Base-by-base conservation (phyloP, 352 stramenopile species). In the Phytopythium aichiense region DNA sequence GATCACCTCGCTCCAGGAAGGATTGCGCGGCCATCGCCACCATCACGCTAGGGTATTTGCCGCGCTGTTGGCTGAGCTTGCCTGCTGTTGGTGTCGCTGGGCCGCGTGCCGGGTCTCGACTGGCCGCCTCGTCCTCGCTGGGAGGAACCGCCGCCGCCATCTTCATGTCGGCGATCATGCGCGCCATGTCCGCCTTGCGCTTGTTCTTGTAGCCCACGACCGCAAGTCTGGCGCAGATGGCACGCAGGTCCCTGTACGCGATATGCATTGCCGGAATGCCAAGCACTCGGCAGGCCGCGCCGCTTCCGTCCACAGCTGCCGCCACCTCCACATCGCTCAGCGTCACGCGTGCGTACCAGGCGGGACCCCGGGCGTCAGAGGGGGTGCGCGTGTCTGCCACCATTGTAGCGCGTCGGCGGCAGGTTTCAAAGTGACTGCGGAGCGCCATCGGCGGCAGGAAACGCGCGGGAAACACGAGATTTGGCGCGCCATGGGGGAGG, bases 161-260 rank as follows among this genome's bases (percentile, higher is more conserved):
- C 35, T 58, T 58, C 52, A n/a, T 58, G 33, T 37, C 52, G 20
- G 35, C 52, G 20, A 58, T 18, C 52, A 58, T 4, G 18, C 52
- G 52, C 52, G 20, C 52, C 52, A 58, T 43, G 18, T 46, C 35
- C 20, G 23, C 8, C 52, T 58, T 58, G 33, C 52, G 52, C 52
- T 57, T 31, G 52, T n/a, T 45, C 52, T 31, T 33, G 52, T 45
- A 58, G 16, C 52, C 30, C 9, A n/a, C 35, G 33, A 58, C 30
- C 18, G 31, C 52, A 9, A 58, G 52, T 35, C 11, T 45, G 52
- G 31, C 52, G n/a, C 52, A 58, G 52, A 58, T 45, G 13, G 18
- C 52, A 35, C 52, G 52, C 35, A 58, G 33, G 4, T 58, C 52
- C 52, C 25, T 57, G 51, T 20, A 42, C 11, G n/a, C 22, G 33